phyloP scores from a whole-genome alignment of 495 filamentous ascomycete genomes.

The Haplographium delicatum region DNA sequence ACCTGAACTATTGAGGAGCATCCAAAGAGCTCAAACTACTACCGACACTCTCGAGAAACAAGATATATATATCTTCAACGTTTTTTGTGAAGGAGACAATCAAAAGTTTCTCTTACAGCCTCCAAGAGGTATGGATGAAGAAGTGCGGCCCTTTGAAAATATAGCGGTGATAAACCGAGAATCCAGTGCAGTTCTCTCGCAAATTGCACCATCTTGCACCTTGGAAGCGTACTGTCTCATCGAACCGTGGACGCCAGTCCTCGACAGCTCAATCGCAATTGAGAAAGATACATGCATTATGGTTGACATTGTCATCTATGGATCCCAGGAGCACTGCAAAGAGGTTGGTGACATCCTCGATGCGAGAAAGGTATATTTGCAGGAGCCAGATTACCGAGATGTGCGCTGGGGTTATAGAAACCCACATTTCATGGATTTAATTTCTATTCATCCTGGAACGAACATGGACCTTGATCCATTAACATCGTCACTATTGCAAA shows the following conservation, averaged over 20 bases:
- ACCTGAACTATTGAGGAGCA: not conserved
- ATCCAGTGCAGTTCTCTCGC: not conserved
- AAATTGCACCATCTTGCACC: constrained; percentile 1
- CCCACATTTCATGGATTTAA: constrained; percentile 30
- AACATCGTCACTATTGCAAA: not conserved
- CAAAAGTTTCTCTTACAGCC: not conserved
- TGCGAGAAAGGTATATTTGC: constrained; percentile 29
- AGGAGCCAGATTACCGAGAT: constrained; percentile 27
- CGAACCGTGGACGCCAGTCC: not conserved
- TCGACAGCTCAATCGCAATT: not conserved
- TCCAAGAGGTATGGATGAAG: not conserved
- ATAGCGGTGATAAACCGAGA: constrained; percentile 6
- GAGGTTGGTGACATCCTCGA: constrained; percentile 28
- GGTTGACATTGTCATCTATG: constrained; percentile 36
- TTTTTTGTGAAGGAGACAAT: not conserved
- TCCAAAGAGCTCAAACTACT: not conserved
- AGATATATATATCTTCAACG: constrained; percentile 5
- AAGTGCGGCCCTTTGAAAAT: not conserved
- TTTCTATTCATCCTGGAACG: not conserved
- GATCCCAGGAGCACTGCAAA: constrained; percentile 13
- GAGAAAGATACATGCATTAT: constrained; percentile 1
- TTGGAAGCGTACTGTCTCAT: not conserved
- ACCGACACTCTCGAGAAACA: not conserved
- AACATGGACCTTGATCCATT: not conserved
- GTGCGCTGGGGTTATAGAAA: constrained; percentile 25